Conservation (phyloP, 1,139 yeast genomes). For the Dujonia santamariae region DNA sequence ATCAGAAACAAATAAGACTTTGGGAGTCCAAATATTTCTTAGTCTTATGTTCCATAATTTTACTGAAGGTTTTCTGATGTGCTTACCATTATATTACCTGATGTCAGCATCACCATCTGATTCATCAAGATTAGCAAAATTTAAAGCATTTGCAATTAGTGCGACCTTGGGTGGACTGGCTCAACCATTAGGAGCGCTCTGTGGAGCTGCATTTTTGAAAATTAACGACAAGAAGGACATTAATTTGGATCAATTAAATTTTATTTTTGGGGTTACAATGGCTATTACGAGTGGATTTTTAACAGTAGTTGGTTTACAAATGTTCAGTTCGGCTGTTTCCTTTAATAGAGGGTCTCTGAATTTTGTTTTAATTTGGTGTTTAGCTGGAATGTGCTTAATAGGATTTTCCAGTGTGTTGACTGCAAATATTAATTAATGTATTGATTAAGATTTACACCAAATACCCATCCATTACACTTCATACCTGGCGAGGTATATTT, state of each 20-base stretch:
- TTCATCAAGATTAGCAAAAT: constrained; percentile 35
- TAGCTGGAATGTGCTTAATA: constrained; percentile 43
- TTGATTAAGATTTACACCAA: too few species aligned
- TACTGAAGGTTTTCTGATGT: constrained; percentile 95
- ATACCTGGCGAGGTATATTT: too few species aligned
- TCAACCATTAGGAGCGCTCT: constrained; percentile 84
- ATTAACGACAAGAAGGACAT: constrained; percentile 29
- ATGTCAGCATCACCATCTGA: constrained; percentile 22
- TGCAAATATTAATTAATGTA: constrained; percentile 4
- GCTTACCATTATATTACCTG: constrained; percentile 82
- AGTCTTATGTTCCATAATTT: constrained; percentile 87
- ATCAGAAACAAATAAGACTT: constrained; percentile 63
- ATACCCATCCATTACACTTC: too few species aligned
- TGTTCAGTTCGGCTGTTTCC: constrained; percentile 75
- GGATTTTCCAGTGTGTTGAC: constrained; percentile 21
- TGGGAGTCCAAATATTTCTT: constrained; percentile 78
- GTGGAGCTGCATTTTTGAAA: constrained; percentile 61
- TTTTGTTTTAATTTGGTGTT: constrained; percentile 50
- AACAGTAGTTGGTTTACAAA: constrained; percentile 74
- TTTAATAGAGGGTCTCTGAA: constrained; percentile 61
- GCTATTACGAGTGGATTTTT: constrained; percentile 83
- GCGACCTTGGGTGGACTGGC: constrained; percentile 76
- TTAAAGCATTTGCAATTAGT: constrained; percentile 63
- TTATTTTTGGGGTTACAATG: constrained; percentile 62
- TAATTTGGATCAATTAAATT: constrained; percentile 31